A percentile compares a stretch with the other conserved stretches of the same genome.
phyloP scores from a whole-genome alignment of 108 stramenopile genomes.

The Hondaea fermentalgiana region DNA sequence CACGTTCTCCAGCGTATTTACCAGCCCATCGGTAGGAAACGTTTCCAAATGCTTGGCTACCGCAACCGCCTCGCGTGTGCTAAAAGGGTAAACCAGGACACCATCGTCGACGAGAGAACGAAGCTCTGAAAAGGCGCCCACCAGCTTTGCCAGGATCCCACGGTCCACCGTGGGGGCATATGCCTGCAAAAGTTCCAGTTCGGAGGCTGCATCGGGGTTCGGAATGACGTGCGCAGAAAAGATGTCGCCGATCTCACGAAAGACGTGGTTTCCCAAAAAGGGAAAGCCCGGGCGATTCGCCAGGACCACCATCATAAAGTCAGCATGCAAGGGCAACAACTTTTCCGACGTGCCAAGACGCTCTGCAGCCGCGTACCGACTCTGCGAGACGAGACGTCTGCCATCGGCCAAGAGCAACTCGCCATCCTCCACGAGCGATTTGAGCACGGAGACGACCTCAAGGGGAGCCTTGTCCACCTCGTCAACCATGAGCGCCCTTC shows the following conservation, averaged over 20 bases:
- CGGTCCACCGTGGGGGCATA: constrained; percentile 56
- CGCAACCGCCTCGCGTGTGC: constrained; percentile 65
- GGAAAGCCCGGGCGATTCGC: constrained; percentile 81
- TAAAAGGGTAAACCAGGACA: constrained; percentile 64
- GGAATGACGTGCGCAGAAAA: constrained; percentile 58
- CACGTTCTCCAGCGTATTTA: constrained; percentile 62
- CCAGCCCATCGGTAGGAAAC: constrained; percentile 63
- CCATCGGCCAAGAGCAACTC: constrained; percentile 70
- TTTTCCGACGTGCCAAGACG: not conserved
- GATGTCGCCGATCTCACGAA: constrained; percentile 62
- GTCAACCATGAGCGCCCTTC: constrained; percentile 69
- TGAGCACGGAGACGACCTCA: constrained; percentile 72
- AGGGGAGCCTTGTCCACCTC: constrained; percentile 86
- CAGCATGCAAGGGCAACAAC: constrained; percentile 56
- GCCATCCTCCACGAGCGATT: constrained; percentile 75
- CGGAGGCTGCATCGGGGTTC: constrained; percentile 52
- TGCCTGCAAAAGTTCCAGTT: constrained; percentile 52
- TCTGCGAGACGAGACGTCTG: constrained; percentile 30
- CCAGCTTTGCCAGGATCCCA: constrained; percentile 44
- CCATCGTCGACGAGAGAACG: constrained; percentile 56
- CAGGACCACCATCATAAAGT: constrained; percentile 64
- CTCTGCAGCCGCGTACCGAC: not conserved
- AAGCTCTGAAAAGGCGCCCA: constrained; percentile 57
- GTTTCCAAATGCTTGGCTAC: constrained; percentile 67
- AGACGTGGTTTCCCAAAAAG: constrained; percentile 77